Evolutionary conservation across 176 grass and related monocot species (phyloP).

Genomic region (Cenchrus americanus): DNA sequence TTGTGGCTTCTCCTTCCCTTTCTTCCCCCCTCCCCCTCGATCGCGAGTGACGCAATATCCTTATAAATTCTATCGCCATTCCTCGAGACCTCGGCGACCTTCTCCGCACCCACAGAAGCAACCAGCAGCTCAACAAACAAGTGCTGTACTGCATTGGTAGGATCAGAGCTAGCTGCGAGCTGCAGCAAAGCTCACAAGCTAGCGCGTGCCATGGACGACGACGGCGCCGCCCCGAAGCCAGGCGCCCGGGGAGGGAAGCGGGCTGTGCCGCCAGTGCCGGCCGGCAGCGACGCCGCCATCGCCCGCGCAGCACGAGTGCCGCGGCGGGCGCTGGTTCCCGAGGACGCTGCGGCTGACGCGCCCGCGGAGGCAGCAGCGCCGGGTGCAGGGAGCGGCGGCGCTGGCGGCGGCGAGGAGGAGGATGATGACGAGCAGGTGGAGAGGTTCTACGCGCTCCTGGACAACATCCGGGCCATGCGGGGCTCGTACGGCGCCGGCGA

Average conservation of each 20-base stretch:
- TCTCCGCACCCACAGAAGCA: background rate
- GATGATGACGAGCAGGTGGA: conserved; percentile 30
- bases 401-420: background rate
- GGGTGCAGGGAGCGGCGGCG: background rate
- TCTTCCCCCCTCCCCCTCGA: too few species aligned
- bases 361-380: background rate
- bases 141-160: background rate
- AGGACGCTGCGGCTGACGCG: too few species aligned
- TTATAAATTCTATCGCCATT: background rate
- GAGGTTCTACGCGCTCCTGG: conserved; percentile 41
- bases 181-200: background rate
- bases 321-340: background rate
- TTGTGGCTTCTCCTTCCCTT: background rate
- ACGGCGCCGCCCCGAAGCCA: background rate
- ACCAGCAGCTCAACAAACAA: background rate
- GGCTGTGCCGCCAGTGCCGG: background rate
- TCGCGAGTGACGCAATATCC: background rate
- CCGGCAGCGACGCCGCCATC: background rate
- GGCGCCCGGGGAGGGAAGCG: background rate
- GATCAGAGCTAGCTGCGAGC: background rate
- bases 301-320: background rate
- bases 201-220: background rate
- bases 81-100: background rate
- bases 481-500: background rate
- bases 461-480: conserved; percentile 41